These are phyloP conservation scores for Brassica hybrid DNA, from an alignment of 441 rosid species.

Conservation along the genomic window DNA sequence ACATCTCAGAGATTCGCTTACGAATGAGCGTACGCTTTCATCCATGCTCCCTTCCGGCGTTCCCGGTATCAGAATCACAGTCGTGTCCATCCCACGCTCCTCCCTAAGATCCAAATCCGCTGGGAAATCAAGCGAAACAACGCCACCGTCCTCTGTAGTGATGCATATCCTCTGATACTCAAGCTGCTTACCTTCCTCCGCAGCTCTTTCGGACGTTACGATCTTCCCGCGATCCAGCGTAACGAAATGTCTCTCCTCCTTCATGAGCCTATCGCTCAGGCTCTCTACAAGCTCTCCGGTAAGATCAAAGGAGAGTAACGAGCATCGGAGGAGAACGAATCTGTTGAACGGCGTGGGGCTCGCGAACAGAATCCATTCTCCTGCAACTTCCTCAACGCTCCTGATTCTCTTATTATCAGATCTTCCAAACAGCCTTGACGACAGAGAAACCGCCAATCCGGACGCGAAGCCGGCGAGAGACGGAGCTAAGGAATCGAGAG, in stretches of 20 bases:
- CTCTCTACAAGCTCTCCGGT: slow-evolving; percentile 58
- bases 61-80: slow-evolving; percentile 83
- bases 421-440: slow-evolving; percentile 35
- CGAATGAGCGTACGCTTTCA: slow-evolving; percentile 59
- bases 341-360: slow-evolving; percentile 93
- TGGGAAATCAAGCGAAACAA: slow-evolving; percentile 93
- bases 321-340: slow-evolving; percentile 87
- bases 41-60: slow-evolving; percentile 83
- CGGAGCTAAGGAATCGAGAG: slow-evolving; percentile 57
- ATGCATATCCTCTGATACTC: slow-evolving; percentile 83
- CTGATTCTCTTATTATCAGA: background rate
- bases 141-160: slow-evolving; percentile 77
- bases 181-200: slow-evolving; percentile 42
- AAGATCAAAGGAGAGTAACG: slow-evolving; percentile 58
- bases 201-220: slow-evolving; percentile 34
- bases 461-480: slow-evolving; percentile 64
- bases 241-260: slow-evolving; percentile 83
- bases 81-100: slow-evolving; percentile 89
- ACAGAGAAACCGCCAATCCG: slow-evolving; percentile 57
- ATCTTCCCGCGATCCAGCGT: slow-evolving; percentile 70
- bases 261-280: slow-evolving; percentile 68
- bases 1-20: slow-evolving; percentile 59
- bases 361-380: slow-evolving; percentile 85
- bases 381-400: slow-evolving; percentile 42
- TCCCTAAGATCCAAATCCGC: slow-evolving; percentile 71